Conservation (phyloP, 345 rosid genomes). For the Kandelia obovata region DNA sequence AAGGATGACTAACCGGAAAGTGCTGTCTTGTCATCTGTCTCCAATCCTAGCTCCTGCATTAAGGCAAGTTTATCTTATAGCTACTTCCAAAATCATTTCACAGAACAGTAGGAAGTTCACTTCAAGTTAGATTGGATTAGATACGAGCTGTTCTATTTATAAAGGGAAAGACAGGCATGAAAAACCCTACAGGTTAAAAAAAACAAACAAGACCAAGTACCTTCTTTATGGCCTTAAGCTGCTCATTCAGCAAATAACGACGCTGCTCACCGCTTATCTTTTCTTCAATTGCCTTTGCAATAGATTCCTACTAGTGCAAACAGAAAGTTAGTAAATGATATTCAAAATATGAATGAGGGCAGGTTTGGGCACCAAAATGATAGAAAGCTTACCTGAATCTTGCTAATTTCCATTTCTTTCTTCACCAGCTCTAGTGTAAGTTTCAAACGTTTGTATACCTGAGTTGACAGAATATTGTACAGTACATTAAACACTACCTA, state of each 20-base stretch:
- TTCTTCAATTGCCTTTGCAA: conserved; percentile 98
- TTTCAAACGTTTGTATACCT: conserved; percentile 90
- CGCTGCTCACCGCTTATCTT: conserved; percentile 99
- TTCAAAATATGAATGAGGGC: neutral
- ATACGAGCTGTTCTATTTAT: neutral
- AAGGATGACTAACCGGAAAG: conserved; percentile 59
- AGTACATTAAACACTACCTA: neutral
- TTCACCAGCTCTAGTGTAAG: conserved; percentile 83
- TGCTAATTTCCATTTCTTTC: conserved; percentile 97
- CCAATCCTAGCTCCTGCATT: conserved; percentile 92
- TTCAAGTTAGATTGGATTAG: conserved; percentile 1
- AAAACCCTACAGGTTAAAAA: neutral
- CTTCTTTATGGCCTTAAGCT: conserved; percentile 99
- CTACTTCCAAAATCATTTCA: conserved; percentile 10
- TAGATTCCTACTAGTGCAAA: conserved; percentile 60
- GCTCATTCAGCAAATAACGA: conserved; percentile 94
- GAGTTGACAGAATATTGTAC: conserved; percentile 8
- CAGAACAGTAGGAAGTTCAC: neutral
- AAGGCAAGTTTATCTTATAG: conserved; percentile 18
- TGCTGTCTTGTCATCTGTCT: conserved; percentile 98
- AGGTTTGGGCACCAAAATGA: neutral
- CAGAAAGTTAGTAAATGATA: conserved; percentile 12
- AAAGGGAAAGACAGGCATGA: neutral
- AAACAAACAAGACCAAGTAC: conserved; percentile 30
- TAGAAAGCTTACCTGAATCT: conserved; percentile 66